Conservation (phyloP, 345 rosid species). For the Populus tremula region DNA sequence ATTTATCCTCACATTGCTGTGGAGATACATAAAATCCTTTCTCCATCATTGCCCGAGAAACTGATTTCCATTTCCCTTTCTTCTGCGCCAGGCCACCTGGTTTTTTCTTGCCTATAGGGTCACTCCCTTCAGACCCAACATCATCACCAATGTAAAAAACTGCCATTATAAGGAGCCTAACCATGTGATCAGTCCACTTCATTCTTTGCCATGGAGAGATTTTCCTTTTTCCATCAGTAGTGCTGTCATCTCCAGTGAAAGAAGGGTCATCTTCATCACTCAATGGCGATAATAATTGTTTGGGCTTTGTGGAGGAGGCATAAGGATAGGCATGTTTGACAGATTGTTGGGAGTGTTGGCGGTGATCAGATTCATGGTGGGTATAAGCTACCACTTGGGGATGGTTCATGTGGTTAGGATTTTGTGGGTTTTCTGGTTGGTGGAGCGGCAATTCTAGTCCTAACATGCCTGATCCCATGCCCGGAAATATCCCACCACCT, state of each 20-base stretch:
- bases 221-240: conserved; percentile 54
- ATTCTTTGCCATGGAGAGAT: conserved; percentile 90
- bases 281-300: conserved; percentile 48
- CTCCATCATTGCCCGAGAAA: conserved; percentile 93
- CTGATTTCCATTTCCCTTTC: conserved; percentile 99
- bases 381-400: conserved; percentile 50
- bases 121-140: conserved; percentile 53
- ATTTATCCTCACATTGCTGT: conserved; percentile 96
- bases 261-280: conserved; percentile 82
- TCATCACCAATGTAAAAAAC: conserved; percentile 94
- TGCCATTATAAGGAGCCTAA: conserved; percentile 73
- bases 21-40: conserved; percentile 96
- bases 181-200: conserved; percentile 98
- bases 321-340: conserved; percentile 39
- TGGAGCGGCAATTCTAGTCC: conserved; percentile 71
- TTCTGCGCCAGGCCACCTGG: conserved; percentile 65
- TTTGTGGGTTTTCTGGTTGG: conserved; percentile 40
- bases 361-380: conserved; percentile 40
- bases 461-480: conserved; percentile 66
- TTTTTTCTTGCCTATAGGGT: conserved; percentile 53
- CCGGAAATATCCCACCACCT: conserved; percentile 58
- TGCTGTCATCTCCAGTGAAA: conserved; percentile 49
- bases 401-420: conserved; percentile 45
- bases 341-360: conserved; percentile 42
- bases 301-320: conserved; percentile 39